Evolutionary conservation across 176 grass and related monocot species (phyloP).

Genomic region (Lolium multiflorum): DNA sequence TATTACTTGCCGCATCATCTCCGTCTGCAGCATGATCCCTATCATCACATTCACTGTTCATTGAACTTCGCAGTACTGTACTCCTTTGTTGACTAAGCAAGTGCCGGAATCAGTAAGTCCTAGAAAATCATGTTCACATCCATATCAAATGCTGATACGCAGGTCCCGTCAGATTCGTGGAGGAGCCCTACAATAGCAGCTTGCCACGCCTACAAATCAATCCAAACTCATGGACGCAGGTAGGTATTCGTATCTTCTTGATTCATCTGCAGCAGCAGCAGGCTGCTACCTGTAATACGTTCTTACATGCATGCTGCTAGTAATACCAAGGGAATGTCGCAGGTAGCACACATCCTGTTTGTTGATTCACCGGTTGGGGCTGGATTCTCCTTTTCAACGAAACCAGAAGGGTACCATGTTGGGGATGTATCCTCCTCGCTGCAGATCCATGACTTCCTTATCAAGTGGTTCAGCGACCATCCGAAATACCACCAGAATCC

Average conservation of each 20-base stretch:
- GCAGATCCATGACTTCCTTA: constrained; percentile 60
- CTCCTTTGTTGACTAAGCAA: neutral
- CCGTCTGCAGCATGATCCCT: neutral
- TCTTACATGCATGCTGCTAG: neutral
- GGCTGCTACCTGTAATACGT: neutral
- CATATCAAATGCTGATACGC: neutral
- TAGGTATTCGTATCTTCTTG: constrained; percentile 42
- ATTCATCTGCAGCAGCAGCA: neutral
- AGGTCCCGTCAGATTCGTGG: constrained; percentile 50
- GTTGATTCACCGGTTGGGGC: constrained; percentile 77
- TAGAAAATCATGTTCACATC: neutral
- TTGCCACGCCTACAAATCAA: constrained; percentile 54
- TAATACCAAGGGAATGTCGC: neutral
- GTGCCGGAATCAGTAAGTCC: neutral
- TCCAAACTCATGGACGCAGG: constrained; percentile 66
- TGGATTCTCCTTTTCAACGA: constrained; percentile 68
- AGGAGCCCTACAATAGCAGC: constrained; percentile 51
- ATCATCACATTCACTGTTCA: neutral
- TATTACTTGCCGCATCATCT: neutral
- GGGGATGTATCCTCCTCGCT: constrained; percentile 38
- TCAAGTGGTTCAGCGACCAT: constrained; percentile 66
- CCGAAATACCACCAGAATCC: constrained; percentile 48
- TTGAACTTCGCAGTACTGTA: neutral
- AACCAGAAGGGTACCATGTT: constrained; percentile 60
- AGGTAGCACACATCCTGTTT: constrained; percentile 71